These are phyloP conservation scores for Eucalyptus lansdowneana DNA, from an alignment of 345 rosid genomes.

Conservation along the genomic window DNA sequence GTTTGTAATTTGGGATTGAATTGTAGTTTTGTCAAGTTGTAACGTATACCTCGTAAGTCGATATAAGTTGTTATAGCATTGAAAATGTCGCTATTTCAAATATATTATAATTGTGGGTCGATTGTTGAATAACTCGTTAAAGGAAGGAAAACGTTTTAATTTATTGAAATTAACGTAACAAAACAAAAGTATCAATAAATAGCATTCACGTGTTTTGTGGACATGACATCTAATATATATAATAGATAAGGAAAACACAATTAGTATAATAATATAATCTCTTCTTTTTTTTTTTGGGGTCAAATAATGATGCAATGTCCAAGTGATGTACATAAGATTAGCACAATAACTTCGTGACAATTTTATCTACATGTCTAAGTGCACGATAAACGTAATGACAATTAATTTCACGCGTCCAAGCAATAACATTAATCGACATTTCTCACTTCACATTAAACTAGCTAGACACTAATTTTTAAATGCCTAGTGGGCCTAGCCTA, in stretches of 20 bases:
- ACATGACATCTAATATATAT: background rate
- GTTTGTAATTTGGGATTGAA: background rate
- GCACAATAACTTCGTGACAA: background rate
- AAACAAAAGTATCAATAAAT: background rate
- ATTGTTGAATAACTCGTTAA: background rate
- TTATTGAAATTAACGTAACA: too few relatives aligned
- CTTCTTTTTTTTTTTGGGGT: background rate
- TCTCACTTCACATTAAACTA: background rate
- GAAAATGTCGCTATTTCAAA: accelerated
- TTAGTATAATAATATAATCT: too few relatives aligned
- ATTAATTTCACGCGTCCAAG: accelerated
- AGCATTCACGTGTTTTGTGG: too few relatives aligned
- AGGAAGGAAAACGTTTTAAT: too few relatives aligned
- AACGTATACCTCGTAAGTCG: accelerated
- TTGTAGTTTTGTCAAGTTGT: background rate
- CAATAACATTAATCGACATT: background rate
- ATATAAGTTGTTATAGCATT: background rate
- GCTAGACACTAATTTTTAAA: background rate
- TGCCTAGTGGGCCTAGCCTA: background rate
- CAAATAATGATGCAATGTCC: background rate
- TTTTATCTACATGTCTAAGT: background rate
- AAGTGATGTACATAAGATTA: background rate
- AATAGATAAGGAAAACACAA: background rate
- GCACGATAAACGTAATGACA: accelerated
- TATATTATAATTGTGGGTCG: accelerated